Conservation (phyloP, 2,329 filamentous ascomycete genomes). For the Colletotrichum tamarilloi region DNA sequence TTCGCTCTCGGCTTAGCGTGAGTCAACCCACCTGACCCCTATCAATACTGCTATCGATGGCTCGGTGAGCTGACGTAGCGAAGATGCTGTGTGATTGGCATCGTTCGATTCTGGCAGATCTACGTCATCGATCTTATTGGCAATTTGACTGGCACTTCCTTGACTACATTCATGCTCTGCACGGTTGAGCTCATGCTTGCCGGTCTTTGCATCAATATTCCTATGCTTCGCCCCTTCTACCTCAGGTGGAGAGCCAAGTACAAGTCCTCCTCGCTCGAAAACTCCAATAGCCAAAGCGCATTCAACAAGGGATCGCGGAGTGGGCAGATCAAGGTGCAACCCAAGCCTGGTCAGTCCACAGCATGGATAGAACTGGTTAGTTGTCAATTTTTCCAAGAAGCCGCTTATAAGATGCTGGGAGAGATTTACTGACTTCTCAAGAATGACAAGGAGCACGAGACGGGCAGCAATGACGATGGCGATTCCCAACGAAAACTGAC, state of each 20-base stretch:
- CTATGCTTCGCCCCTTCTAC: constrained; percentile 53
- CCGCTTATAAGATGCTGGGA: neutral
- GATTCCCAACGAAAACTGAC: constrained; percentile 40
- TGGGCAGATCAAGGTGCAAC: constrained; percentile 10
- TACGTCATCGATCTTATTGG: constrained; percentile 47
- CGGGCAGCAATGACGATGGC: constrained; percentile 38
- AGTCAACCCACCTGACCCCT: neutral
- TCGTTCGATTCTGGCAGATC: constrained; percentile 52
- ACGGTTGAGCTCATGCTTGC: constrained; percentile 53
- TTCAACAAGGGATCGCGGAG: constrained; percentile 25
- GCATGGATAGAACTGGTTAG: constrained; percentile 36
- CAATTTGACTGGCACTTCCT: constrained; percentile 53
- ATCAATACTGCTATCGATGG: neutral
- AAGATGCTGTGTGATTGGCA: constrained; percentile 50
- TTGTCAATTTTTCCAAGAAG: neutral
- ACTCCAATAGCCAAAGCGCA: constrained; percentile 37
- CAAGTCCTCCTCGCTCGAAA: constrained; percentile 43
- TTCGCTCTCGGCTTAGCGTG: constrained; percentile 39
- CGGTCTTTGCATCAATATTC: constrained; percentile 54
- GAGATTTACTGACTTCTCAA: neutral
- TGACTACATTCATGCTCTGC: constrained; percentile 52
- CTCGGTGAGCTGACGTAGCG: neutral
- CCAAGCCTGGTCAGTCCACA: constrained; percentile 22
- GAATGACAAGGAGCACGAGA: constrained; percentile 39
- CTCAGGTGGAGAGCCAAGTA: constrained; percentile 45